Base-by-base conservation (phyloP, 805 yeast genomes). In the Saturnispora halmiae region DNA sequence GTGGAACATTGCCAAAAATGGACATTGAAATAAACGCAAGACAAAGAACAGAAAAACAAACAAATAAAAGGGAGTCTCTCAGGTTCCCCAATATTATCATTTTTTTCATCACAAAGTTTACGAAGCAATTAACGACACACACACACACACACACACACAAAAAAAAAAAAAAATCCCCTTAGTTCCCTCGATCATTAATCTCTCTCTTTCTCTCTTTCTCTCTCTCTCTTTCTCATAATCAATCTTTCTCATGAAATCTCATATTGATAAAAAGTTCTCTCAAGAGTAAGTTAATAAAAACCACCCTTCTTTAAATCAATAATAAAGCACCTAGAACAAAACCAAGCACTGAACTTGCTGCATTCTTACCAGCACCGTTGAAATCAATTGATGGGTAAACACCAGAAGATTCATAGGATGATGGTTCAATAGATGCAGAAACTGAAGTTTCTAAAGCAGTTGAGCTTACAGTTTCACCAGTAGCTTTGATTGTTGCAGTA, bases 321-420 rank as follows among this genome's bases (percentile, higher is more conserved):
- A 18, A n/a, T 8, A 34, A 15, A 13, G 36, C 38, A 15, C 21
- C n/a, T 4, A 18, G 6, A 18, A 6, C 31, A 19, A 26, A 25
- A 8, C 24, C 30, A 18, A 13, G 10, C 14, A 31, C 8, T 11
- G 11, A 34, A 26, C 14, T 24, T 4, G 15, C 27, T 24, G 18
- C 34, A 31, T 9, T 4, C 27, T 31, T 6, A 10, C 35, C 22
- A 31, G 38, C 47, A 28, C 51, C 50, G 2, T 42, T 7, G 13
- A 51, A 36, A 4, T 51, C 51, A 14, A 38, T 33, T 4, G 33
- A 18, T 13, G 36, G 36, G 6, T 38, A 24, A n/a, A 42, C 44
- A 18, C 43, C 49, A 22, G 51, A 48, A 36, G 44, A 16, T 22
- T 25, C 34, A 6, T 34, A 19, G 11, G 42, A 11, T 15, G 47